A percentile compares a stretch with the other conserved stretches of the same genome.
Evolutionary conservation across 768 basidiomycete genomes (phyloP).

Genomic region (Pholiota molesta): DNA sequence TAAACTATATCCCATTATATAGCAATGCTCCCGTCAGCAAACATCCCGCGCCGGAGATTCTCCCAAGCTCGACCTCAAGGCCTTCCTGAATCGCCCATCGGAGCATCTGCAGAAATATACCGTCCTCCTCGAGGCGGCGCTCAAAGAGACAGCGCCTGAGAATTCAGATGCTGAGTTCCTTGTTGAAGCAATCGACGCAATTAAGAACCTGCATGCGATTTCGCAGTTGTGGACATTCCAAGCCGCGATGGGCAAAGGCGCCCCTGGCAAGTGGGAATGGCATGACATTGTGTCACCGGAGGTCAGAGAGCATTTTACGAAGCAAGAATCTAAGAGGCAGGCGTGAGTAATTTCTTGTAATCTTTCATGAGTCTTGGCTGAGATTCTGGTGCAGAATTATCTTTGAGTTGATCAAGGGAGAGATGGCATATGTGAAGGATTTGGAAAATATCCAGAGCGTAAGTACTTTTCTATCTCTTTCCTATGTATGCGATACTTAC

Average conservation of each 20-base stretch:
- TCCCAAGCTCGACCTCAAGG: slow-evolving; percentile 65
- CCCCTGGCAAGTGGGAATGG: slow-evolving; percentile 87
- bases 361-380: not conserved
- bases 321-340: slow-evolving; percentile 83
- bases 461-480: slow-evolving; percentile 24
- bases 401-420: slow-evolving; percentile 93
- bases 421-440: slow-evolving; percentile 97
- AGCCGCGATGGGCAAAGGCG: slow-evolving; percentile 81
- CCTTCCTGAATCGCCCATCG: slow-evolving; percentile 76
- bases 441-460: slow-evolving; percentile 86
- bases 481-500: not conserved
- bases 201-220: slow-evolving; percentile 79
- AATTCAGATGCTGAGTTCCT: slow-evolving; percentile 86
- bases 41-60: slow-evolving; percentile 41
- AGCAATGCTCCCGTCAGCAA: slow-evolving; percentile 48
- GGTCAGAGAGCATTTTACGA: slow-evolving; percentile 57
- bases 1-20: slow-evolving; percentile 1
- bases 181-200: slow-evolving; percentile 80
- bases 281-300: slow-evolving; percentile 82
- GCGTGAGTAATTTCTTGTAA: slow-evolving; percentile 52
- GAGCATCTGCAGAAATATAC: slow-evolving; percentile 88
- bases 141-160: slow-evolving; percentile 77
- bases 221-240: slow-evolving; percentile 91
- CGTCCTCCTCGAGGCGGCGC: slow-evolving; percentile 81
- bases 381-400: slow-evolving; percentile 39